A percentile compares a stretch with the other conserved stretches of the same genome.
Conservation (phyloP, 352 stramenopile species). For the Globisporangium perplexum region DNA sequence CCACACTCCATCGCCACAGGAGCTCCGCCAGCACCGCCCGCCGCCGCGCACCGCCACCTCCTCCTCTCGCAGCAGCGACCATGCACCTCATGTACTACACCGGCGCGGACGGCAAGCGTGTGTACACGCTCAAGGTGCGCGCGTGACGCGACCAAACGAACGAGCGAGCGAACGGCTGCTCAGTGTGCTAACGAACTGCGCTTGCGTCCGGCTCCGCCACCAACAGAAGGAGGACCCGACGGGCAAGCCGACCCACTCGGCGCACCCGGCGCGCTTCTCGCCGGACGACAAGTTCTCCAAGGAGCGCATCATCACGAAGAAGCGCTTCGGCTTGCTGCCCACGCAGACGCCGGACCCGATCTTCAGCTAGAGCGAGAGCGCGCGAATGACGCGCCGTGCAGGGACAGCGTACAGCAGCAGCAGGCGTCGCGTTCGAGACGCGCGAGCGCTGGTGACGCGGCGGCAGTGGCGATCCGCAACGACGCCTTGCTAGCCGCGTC, state of each 20-base stretch:
- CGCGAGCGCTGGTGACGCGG: too few species aligned
- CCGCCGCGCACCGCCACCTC: too few species aligned
- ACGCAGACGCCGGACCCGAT: slow-evolving; percentile 91
- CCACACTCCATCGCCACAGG: too few species aligned
- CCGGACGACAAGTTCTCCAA: slow-evolving; percentile 99
- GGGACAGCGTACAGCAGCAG: too few species aligned
- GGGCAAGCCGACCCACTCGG: slow-evolving; percentile 93
- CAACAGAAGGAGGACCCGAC: slow-evolving; percentile 92
- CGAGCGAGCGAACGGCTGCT: too few species aligned
- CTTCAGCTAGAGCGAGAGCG: slow-evolving; percentile 50
- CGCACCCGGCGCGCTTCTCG: slow-evolving; percentile 97
- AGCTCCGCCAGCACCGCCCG: too few species aligned
- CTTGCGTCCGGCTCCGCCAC: too few species aligned
- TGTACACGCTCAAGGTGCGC: slow-evolving; percentile 98
- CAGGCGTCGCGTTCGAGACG: too few species aligned
- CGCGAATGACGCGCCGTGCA: slow-evolving; percentile 7
- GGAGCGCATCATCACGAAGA: slow-evolving; percentile 98
- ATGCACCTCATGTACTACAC: slow-evolving; percentile 99
- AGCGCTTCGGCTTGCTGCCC: slow-evolving; percentile 96
- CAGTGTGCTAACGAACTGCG: too few species aligned
- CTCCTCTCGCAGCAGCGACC: slow-evolving; percentile 17
- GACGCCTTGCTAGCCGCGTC: too few species aligned
- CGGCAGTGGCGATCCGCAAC: too few species aligned
- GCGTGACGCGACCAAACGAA: too few species aligned
- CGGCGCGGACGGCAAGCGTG: slow-evolving; percentile 93